Evolutionary conservation across 805 yeast species (phyloP), one percentile per base, ranked within the genome.

Genomic region (Metschnikowia rubicola): DNA sequence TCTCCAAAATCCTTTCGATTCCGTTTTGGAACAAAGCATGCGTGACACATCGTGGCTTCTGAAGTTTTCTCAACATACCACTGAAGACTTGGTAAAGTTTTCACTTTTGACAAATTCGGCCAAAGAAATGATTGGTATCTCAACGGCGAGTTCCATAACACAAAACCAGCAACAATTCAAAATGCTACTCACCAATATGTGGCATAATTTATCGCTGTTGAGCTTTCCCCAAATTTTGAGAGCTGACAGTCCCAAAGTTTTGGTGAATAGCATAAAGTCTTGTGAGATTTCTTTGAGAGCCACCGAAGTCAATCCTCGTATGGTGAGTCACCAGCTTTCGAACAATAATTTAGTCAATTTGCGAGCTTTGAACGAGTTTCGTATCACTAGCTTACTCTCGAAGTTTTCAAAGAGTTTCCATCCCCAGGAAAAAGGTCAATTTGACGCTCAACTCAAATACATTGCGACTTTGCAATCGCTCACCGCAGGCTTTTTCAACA

Each of bases 271-370:
- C 0, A 75, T 86, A 17, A 79, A 80, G 45, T 78, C 87, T 2
- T 64, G 79, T 8, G 96, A 88, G 56, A 79, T 87, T 10, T 67
- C 85, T 0, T 60, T 83, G 30, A 70, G 96, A 48, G 88, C 88
- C 0, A 58, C 65, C 1, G 28, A 36, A 10, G 55, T 68, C 1
- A 55, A 62, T 15, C 73, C 73, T 1, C 75, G 75, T 0, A 52
- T 81, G 10, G 59, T 86, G 0, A 65, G 81, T 2, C 71, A 73
- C 35, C 89, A 84, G 47, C 54, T 88, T 3, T 77, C 88, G 0
- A 77, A 81, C 55, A 89, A 85, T 51, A 64, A 76, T 1, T 55
- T 87, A 37, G 72, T 86, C 1, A 75, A 83, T 12, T 63, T 89
- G 46, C 66, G 94, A 47, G 74, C 78, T 3, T 55, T 66, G 38